phyloP scores from a whole-genome alignment of 345 rosid species.

The Brassica juncea region DNA sequence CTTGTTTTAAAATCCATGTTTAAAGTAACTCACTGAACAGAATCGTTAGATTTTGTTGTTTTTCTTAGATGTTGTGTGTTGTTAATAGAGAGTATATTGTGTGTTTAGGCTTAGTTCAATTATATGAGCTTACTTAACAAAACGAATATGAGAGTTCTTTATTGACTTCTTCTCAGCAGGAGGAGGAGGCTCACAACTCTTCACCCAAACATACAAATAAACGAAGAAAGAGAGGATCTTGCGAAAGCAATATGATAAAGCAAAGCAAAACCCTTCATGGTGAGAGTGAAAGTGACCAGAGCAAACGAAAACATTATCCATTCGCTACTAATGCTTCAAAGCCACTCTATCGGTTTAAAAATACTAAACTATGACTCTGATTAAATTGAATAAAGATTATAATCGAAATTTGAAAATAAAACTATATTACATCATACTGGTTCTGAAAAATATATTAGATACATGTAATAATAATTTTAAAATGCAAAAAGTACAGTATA shows the following conservation, averaged over 20 bases:
- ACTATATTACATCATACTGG: too few species aligned
- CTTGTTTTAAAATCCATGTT: not conserved
- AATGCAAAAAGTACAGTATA: too few species aligned
- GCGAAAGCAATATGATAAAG: slow-evolving; percentile 21
- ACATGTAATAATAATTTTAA: too few species aligned
- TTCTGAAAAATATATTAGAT: too few species aligned
- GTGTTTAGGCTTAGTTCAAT: not conserved
- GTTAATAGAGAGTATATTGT: not conserved
- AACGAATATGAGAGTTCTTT: slow-evolving; percentile 9
- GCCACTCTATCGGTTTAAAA: too few species aligned
- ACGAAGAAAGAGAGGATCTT: slow-evolving; percentile 18
- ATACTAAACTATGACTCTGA: too few species aligned
- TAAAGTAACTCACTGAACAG: not conserved
- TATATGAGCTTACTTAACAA: slow-evolving; percentile 5
- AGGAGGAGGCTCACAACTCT: slow-evolving; percentile 29
- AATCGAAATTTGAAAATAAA: too few species aligned
- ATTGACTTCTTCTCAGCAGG: slow-evolving; percentile 42
- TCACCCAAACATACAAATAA: slow-evolving; percentile 31
- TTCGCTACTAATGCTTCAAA: too few species aligned
- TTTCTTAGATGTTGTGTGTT: not conserved
- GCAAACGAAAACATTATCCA: slow-evolving; percentile 15
- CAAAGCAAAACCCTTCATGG: slow-evolving; percentile 30
- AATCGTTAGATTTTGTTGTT: not conserved
- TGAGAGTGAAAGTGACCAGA: slow-evolving; percentile 5
- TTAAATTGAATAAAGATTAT: too few species aligned